Evolutionary conservation across 305 asterid genomes (phyloP).

Genomic region (Lippia alba): DNA sequence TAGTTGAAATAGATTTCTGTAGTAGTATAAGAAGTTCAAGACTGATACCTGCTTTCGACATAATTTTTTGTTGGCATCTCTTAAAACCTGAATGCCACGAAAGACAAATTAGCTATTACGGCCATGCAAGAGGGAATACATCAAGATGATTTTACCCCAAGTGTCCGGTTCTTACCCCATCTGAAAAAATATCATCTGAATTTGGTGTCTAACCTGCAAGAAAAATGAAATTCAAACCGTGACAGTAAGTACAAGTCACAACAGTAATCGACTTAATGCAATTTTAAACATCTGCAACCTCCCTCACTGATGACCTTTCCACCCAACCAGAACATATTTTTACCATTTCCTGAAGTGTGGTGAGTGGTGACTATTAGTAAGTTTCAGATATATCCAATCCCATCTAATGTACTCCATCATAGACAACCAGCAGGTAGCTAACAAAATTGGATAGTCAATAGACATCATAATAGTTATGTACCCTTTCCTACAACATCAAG

Average conservation of each 20-base stretch:
- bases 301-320: not conserved
- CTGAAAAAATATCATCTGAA: constrained; percentile 85
- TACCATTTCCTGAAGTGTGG: not conserved
- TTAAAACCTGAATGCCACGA: constrained; percentile 73
- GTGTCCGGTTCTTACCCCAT: constrained; percentile 68
- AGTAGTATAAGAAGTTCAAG: constrained; percentile 23
- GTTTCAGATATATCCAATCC: not conserved
- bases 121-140: not conserved
- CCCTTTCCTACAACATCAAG: not conserved
- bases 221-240: constrained; percentile 23
- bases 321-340: not conserved
- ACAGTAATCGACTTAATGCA: not conserved
- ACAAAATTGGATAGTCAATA: too few relatives aligned
- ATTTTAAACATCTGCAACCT: constrained; percentile 14
- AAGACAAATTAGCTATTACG: constrained; percentile 29
- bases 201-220: constrained; percentile 80
- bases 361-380: constrained; percentile 5
- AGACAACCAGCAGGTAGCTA: too few relatives aligned
- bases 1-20: constrained; percentile 8
- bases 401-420: too few relatives aligned
- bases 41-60: constrained; percentile 88
- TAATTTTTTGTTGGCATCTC: constrained; percentile 95
- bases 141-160: not conserved
- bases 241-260: not conserved
- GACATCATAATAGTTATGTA: too few relatives aligned